Conservation (phyloP, 2,329 filamentous ascomycete genomes). For the Fonsecaea erecta region DNA sequence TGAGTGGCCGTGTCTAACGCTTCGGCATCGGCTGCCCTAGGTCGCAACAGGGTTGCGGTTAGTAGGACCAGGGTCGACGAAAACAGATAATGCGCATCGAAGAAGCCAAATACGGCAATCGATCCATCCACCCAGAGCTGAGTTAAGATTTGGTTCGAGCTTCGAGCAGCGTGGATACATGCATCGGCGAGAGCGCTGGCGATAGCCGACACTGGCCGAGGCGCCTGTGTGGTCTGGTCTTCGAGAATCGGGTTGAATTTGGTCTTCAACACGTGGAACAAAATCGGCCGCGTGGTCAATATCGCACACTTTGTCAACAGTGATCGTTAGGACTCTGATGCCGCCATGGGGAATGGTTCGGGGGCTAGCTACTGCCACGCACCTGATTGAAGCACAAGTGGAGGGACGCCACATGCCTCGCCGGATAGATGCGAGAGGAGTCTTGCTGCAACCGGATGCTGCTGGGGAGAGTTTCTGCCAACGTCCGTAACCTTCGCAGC, state of each 20-base stretch:
- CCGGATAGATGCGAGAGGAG: constrained; percentile 28
- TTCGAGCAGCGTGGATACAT: constrained; percentile 4
- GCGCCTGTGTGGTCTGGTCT: not conserved
- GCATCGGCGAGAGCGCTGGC: not conserved
- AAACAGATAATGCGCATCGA: constrained; percentile 15
- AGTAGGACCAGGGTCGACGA: constrained; percentile 18
- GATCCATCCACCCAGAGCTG: constrained; percentile 10
- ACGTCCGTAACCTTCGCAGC: constrained; percentile 53
- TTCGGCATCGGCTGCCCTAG: constrained; percentile 4
- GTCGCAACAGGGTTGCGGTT: constrained; percentile 4
- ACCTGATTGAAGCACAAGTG: constrained; percentile 56
- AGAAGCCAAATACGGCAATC: constrained; percentile 10
- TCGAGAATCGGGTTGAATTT: not conserved
- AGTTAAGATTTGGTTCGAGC: constrained; percentile 4
- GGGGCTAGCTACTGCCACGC: not conserved
- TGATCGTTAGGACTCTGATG: too few relatives aligned
- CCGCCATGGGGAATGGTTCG: too few relatives aligned
- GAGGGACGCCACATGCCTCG: constrained; percentile 51
- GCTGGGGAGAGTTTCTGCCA: constrained; percentile 56
- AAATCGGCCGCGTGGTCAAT: constrained; percentile 59
- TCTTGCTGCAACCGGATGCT: constrained; percentile 48
- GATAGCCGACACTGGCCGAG: not conserved
- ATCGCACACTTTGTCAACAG: constrained; percentile 54
- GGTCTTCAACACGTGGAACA: constrained; percentile 59
- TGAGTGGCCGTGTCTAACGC: constrained; percentile 12